Base-by-base conservation (phyloP, 768 basidiomycete species). In the Naematelia aurantialba region DNA sequence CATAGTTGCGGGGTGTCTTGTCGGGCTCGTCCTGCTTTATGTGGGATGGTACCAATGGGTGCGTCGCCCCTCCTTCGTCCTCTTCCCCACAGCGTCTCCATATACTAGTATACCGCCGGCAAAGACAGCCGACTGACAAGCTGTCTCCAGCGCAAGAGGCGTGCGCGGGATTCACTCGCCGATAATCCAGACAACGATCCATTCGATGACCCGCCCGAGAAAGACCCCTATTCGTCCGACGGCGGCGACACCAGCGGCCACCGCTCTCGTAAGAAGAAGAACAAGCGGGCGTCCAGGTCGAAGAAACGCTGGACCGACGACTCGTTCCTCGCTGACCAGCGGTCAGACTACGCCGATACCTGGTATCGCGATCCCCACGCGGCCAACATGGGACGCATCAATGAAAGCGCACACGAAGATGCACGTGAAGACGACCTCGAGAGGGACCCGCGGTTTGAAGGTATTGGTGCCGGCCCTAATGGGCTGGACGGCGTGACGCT, bases 1-100 rank as follows among this genome's bases (percentile, higher is more conserved):
- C 17, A 52, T 61, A 8, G 60, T 57, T 21, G 56, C 22, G 10
- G 60, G 55, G 13, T 29, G 49, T 26, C 21, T 57, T 17, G 55
- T 57, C 3, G 22, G 12, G 5, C 45, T 61, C 12, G 25, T 61
- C 0, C 22, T 51, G 3, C 13, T 52, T 1, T 61, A 61, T 39
- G 13, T 57, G 5, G 39, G 21, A 17, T 57, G 60, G 60, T 61
- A 24, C 31, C n/a, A 56, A 31, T 57, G 60, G 60, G 55, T 57
- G 17, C 5, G 60, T 45, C 46, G 22, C 26, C 13, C 13, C 8
- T 26, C 52, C n/a, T n/a, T n/a, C n/a, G n/a, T n/a, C n/a, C n/a
- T n/a, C n/a, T n/a, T n/a, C n/a, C n/a, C n/a, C n/a, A n/a, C n/a
- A n/a, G n/a, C n/a, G n/a, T n/a, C n/a, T n/a, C n/a, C n/a, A n/a